Conservation (phyloP, 345 rosid species). For the Camelina sativa region DNA sequence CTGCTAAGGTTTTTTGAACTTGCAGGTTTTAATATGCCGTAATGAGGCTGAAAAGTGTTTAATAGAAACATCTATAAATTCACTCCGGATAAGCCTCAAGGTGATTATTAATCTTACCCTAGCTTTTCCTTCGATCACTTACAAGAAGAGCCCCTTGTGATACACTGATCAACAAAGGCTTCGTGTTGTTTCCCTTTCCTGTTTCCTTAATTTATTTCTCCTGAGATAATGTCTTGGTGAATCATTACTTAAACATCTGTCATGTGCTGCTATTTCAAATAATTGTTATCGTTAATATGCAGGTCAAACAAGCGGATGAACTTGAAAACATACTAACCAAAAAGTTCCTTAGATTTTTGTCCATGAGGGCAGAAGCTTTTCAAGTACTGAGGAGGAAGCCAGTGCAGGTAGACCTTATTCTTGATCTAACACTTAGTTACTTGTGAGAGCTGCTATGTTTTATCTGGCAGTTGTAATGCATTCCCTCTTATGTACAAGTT, state of each 20-base stretch:
- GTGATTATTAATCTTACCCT: conserved; percentile 47
- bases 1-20: conserved; percentile 6
- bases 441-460: not conserved
- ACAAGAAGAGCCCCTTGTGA: conserved; percentile 6
- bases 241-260: not conserved
- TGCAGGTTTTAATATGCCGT: conserved; percentile 88
- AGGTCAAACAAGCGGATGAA: conserved; percentile 99
- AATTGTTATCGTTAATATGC: conserved; percentile 13
- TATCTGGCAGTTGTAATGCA: conserved; percentile 20
- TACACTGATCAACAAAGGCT: not conserved
- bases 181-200: not conserved
- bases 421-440: conserved; percentile 9
- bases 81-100: conserved; percentile 94
- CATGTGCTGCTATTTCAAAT: not conserved
- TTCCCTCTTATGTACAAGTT: conserved; percentile 19
- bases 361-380: conserved; percentile 99
- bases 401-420: conserved; percentile 61
- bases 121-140: not conserved
- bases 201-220: not conserved
- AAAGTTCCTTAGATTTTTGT: conserved; percentile 92
- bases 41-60: conserved; percentile 97
- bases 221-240: not conserved
- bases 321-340: conserved; percentile 92
- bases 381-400: conserved; percentile 97
- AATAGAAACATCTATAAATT: conserved; percentile 95